Base-by-base conservation (phyloP, 495 filamentous ascomycete species). In the Annulohypoxylon moriforme region DNA sequence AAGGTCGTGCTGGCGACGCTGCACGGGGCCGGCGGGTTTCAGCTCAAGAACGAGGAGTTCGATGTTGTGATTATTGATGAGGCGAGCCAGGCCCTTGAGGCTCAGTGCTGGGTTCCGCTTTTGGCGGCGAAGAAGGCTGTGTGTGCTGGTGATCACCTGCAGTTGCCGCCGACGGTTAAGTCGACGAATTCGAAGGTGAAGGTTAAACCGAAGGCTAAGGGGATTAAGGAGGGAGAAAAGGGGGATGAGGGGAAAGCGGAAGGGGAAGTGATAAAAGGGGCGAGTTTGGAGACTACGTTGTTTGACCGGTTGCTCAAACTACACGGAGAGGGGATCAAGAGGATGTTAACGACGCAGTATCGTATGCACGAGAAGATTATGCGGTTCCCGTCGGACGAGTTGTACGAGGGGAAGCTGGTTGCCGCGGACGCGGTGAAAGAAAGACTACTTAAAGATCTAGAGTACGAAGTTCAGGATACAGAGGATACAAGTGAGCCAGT, bases 361-460 rank as follows among this genome's bases (percentile, higher is more conserved):
- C 92, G 96, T 8, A 99, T 99, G 96, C 95, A 99, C 79, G 90
- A 93, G 74, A 86, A 84, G 55, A 98, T 99, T 75, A 98, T 98
- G 96, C 83, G 86, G 38, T 98, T 98, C 77, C 95, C 96, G 0
- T 98, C 95, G 0, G 84, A 90, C 57, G 91, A 94, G 77, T 86
- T 99, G 20, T 99, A 99, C 83, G 91, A 93, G 46, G 85, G 84
- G 2, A 89, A 89, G 67, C 84, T 99, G 3, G 84, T 94, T 4
- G 96, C 96, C 2, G 92, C 90, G 2, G 91, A 94, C 3, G 83
- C 79, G 0, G 96, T 98, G 36, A 91, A 90, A 73, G 82, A 80
- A 3, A 87, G 94, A 13, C 81, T 97, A 1, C 85, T 99, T 6
- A 89, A 83, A 42, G 90, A 93, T 65, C 81, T 99, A 9, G 91